Conservation (phyloP, 2,329 filamentous ascomycete genomes). For the Rhynchosporium graminicola region DNA sequence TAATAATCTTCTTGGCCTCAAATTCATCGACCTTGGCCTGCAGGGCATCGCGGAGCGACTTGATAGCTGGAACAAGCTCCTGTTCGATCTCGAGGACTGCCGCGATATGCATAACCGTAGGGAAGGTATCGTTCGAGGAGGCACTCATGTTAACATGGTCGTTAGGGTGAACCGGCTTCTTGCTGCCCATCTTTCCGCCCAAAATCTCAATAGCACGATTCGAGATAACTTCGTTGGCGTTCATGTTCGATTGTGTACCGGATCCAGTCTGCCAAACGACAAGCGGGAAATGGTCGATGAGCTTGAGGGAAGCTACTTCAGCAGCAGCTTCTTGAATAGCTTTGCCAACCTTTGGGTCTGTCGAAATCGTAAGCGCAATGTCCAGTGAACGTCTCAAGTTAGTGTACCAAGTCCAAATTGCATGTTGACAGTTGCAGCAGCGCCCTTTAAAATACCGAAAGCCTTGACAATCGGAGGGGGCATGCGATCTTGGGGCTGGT, state of each 20-base stretch:
- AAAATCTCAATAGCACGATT: constrained; percentile 98
- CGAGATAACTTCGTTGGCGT: constrained; percentile 99
- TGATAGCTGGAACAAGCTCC: constrained; percentile 79
- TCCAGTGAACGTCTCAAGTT: constrained; percentile 11
- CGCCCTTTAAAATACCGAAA: constrained; percentile 96
- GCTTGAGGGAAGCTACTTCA: constrained; percentile 91
- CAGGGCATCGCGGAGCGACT: constrained; percentile 78
- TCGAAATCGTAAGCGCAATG: constrained; percentile 34
- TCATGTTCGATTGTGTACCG: constrained; percentile 98
- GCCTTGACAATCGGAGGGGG: constrained; percentile 88
- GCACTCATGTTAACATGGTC: constrained; percentile 99
- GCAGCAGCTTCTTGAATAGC: constrained; percentile 93
- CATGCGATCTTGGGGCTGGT: constrained; percentile 99
- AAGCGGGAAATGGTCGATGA: constrained; percentile 95
- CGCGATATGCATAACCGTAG: constrained; percentile 99
- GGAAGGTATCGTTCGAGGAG: constrained; percentile 98
- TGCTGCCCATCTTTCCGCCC: constrained; percentile 88
- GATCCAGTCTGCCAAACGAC: constrained; percentile 99
- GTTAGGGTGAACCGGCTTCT: constrained; percentile 98
- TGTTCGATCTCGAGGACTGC: constrained; percentile 91
- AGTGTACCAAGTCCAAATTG: constrained; percentile 79
- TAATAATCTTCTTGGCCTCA: constrained; percentile 85
- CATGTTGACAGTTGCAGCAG: constrained; percentile 94
- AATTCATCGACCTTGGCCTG: constrained; percentile 89
- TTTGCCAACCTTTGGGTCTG: constrained; percentile 84